Base-by-base conservation (phyloP, 2,329 filamentous ascomycete species). In the Exutisphaerella laricina region DNA sequence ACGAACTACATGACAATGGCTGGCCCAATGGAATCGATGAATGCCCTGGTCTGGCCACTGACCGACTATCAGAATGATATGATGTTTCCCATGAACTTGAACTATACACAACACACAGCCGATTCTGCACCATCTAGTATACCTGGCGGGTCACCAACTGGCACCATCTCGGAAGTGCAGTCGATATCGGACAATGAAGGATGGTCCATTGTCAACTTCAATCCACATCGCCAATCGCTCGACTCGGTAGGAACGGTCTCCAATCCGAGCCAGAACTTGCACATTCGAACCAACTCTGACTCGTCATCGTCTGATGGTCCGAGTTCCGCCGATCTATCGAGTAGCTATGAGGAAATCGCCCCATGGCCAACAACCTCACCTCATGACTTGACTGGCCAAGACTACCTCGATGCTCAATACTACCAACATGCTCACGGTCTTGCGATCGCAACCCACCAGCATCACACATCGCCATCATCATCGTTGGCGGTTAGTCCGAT, bases 211-310 rank as follows among this genome's bases (percentile, higher is more conserved):
- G 81, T 96, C 44, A 85, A 92, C 53, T 78, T 46, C 56, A 58
- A 61, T 44, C 44, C 54, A n/a, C 52, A 61, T 33, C 56, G 58
- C 26, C 82, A 79, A 48, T 84, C 82, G 26, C 80, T 85, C 54
- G 85, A 90, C 54, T 75, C 78, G 23, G 79, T 60, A 43, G 58
- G 58, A 39, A 82, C 85, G 53, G 89, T 95, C 59, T 94, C 94
- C 73, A 95, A 96, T 67, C 90, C 90, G 2, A 80, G 84, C 49
- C 85, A 95, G 68, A 94, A 88, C 1, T 72, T 97, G 39, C 90
- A 96, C 69, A 77, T 94, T 59, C 80, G 89, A 55, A 89, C 84
- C 41, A 82, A 84, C 57, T 95, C 89, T 3, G 87, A 94, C 58
- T 92, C 88, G 2, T 92, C 85, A 1, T 84, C 89, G 23, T 79